Base-by-base conservation (phyloP, 1,284 basidiomycete species). In the Chalciporus sp. region DNA sequence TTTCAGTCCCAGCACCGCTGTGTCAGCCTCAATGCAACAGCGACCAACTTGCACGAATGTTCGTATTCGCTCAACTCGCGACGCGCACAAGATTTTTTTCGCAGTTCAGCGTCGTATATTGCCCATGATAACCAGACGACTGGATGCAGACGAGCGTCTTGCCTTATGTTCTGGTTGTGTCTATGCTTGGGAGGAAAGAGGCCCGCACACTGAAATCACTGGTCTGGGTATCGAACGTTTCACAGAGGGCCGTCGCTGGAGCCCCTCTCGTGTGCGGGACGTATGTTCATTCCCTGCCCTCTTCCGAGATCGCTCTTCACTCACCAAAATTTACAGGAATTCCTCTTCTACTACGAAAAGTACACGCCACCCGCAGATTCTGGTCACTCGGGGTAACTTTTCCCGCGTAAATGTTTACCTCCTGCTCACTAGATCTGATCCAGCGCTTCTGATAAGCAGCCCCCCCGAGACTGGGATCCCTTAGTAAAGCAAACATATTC, bases 181-280 rank as follows among this genome's bases (percentile, higher is more conserved):
- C 51, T 92, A 92, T 66, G 86, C 89, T 51, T 92, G 90, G 90
- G 90, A 92, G 69, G 90, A 91, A 67, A 80, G 88, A 51, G 86
- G 86, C 9, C 86, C 85, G 33, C 85, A 88, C 55, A 86, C 86
- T 33, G 83, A 85, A 66, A 82, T 89, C 16, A 89, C 87, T 1
- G 89, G 88, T 12, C 76, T 90, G 47, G 87, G 88, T 35, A 91
- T 91, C 68, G 89, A 91, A 58, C 76, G 84, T 12, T 85, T 85
- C 75, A 92, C 88, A 4, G 89, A 90, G 68, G 90, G 87, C 40
- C 81, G 88, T 65, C 77, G 85, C 58, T 91, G 88, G 88, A 87
- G 85, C 42, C 85, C 88, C 39, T 88, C 85, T 56, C 80, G 89
- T 49, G 88, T 90, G 51, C 81, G 89, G 70, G 88, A 91, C 66